Conservation (phyloP, 2,329 filamentous ascomycete species). For the Aspergillus sp. region DNA sequence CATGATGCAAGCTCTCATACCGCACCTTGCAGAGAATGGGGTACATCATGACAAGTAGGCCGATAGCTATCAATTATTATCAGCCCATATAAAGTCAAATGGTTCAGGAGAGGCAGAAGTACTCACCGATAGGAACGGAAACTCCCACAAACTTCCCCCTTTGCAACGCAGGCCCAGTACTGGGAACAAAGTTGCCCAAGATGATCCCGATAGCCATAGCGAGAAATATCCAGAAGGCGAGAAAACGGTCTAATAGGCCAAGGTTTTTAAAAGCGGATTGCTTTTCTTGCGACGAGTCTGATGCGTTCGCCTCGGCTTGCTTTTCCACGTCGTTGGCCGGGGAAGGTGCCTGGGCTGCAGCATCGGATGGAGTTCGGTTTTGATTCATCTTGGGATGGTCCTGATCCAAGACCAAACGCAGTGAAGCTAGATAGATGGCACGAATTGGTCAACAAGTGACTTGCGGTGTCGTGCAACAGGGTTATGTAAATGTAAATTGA, state of each 20-base stretch:
- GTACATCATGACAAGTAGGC: constrained; percentile 89
- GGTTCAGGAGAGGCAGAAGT: too few relatives aligned
- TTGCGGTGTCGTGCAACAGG: too few relatives aligned
- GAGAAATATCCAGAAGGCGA: constrained; percentile 64
- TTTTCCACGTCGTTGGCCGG: too few relatives aligned
- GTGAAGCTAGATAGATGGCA: too few relatives aligned
- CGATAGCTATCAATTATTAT: constrained; percentile 54
- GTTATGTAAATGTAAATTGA: too few relatives aligned
- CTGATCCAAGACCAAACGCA: too few relatives aligned
- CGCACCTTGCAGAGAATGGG: constrained; percentile 84
- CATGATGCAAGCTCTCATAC: constrained; percentile 67
- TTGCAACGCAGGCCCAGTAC: constrained; percentile 57
- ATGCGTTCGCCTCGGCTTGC: too few relatives aligned
- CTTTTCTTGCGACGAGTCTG: not conserved
- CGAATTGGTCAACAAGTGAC: too few relatives aligned
- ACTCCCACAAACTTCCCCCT: constrained; percentile 68
- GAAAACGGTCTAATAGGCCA: constrained; percentile 14
- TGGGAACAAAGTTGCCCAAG: constrained; percentile 67
- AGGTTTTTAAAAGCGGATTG: constrained; percentile 14
- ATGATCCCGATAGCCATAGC: constrained; percentile 72
- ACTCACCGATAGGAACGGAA: constrained; percentile 59
- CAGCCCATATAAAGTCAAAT: not conserved
- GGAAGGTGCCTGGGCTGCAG: too few relatives aligned
- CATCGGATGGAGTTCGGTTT: too few relatives aligned
- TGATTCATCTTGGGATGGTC: too few relatives aligned